Conservation (phyloP, 495 filamentous ascomycete genomes). For the Wilcoxina mikolae region DNA sequence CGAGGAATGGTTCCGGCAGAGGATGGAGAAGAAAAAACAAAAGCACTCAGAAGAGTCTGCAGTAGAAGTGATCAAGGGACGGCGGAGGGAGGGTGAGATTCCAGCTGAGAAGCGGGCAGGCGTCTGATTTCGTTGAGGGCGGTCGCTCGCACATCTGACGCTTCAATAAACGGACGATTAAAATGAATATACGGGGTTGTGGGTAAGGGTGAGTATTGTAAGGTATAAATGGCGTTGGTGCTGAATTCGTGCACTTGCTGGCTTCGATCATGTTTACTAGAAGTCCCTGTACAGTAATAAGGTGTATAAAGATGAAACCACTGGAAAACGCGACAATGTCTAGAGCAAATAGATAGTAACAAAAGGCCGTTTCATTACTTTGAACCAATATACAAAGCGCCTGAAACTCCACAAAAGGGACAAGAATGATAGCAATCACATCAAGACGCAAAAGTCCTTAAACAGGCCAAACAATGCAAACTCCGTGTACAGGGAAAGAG, state of each 20-base stretch:
- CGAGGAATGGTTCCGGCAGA: constrained; percentile 78
- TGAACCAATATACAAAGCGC: too few species aligned
- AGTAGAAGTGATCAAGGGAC: constrained; percentile 32
- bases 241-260: background rate
- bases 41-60: constrained; percentile 42
- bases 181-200: background rate
- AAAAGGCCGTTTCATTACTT: too few species aligned
- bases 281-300: background rate
- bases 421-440: too few species aligned
- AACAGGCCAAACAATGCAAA: background rate
- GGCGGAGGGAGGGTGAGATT: constrained; percentile 17
- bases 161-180: background rate
- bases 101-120: constrained; percentile 12
- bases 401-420: too few species aligned
- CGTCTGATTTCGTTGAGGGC: background rate
- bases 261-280: background rate
- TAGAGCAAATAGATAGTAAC: too few species aligned
- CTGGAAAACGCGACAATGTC: too few species aligned
- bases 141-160: too few species aligned
- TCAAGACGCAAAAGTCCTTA: background rate
- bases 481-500: background rate
- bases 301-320: background rate
- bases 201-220: background rate
- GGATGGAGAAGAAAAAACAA: constrained; percentile 49
- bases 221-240: background rate